A percentile compares a stretch with the other conserved stretches of the same genome.
These are phyloP conservation scores for Lepiota venenata DNA, from an alignment of 768 basidiomycete genomes.

Conservation along the genomic window DNA sequence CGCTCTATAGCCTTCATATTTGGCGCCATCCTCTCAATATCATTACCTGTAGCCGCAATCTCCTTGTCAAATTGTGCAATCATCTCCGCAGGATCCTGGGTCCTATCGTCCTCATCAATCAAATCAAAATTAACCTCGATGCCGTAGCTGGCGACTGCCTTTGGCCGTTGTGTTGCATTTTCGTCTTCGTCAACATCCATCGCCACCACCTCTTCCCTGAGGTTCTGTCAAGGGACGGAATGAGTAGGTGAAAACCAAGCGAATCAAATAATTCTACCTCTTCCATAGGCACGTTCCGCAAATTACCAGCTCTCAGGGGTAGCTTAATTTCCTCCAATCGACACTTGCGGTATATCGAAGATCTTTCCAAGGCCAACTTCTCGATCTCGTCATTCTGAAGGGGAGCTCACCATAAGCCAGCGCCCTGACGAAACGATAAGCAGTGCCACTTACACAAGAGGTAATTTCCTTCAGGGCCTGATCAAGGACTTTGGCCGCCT, in stretches of 20 bases:
- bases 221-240: constrained; percentile 45
- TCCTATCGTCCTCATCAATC: constrained; percentile 72
- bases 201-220: constrained; percentile 79
- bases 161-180: constrained; percentile 71
- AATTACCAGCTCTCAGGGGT: constrained; percentile 69
- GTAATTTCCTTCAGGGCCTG: constrained; percentile 90
- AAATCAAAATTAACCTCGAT: constrained; percentile 84
- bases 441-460: constrained; percentile 47
- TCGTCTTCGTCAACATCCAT: constrained; percentile 95
- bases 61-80: constrained; percentile 72
- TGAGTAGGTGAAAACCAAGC: neutral
- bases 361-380: constrained; percentile 80
- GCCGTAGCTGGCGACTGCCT: constrained; percentile 75
- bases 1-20: constrained; percentile 96
- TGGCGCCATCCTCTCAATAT: constrained; percentile 92
- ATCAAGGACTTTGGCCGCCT: constrained; percentile 76
- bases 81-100: constrained; percentile 60
- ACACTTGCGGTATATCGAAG: constrained; percentile 86
- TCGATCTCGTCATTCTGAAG: constrained; percentile 76
- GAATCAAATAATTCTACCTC: constrained; percentile 54
- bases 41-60: constrained; percentile 64
- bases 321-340: constrained; percentile 89
- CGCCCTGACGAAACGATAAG: neutral
- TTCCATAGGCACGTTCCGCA: constrained; percentile 91
- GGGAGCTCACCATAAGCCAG: constrained; percentile 1